These are phyloP conservation scores for Parascedosporium putredinis DNA, from an alignment of 2,329 filamentous ascomycete genomes.

Conservation along the genomic window DNA sequence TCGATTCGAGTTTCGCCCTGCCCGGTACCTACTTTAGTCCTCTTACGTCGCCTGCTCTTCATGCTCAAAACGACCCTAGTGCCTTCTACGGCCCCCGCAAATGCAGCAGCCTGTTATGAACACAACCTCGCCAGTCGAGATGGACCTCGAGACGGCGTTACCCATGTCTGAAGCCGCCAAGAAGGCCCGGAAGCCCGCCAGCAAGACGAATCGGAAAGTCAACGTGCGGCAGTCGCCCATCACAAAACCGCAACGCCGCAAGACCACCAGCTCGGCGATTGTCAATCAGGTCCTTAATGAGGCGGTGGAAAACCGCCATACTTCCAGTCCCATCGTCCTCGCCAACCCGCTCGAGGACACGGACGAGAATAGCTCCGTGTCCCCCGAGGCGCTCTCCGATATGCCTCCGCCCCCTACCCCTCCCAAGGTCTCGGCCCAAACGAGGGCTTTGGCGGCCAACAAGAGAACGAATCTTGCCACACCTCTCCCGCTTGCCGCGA, in stretches of 20 bases:
- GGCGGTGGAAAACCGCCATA: conserved; percentile 29
- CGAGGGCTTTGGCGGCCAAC: neutral
- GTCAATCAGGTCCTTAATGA: conserved; percentile 46
- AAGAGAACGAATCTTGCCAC: conserved; percentile 11
- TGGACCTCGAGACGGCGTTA: conserved; percentile 45
- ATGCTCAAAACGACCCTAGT: conserved; percentile 53
- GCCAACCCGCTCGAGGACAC: conserved; percentile 37
- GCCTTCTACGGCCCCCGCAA: conserved; percentile 30
- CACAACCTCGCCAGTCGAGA: conserved; percentile 46
- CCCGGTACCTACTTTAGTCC: conserved; percentile 73
- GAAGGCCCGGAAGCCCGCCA: conserved; percentile 41
- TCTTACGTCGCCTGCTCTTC: conserved; percentile 68
- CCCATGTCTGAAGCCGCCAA: conserved; percentile 35
- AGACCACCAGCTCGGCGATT: conserved; percentile 43
- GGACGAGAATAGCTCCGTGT: conserved; percentile 55
- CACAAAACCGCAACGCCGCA: conserved; percentile 53
- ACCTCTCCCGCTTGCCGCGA: conserved; percentile 5
- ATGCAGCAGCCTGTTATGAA: conserved; percentile 28
- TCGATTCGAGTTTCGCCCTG: conserved; percentile 48
- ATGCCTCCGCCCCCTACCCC: conserved; percentile 61
- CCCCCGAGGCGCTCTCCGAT: conserved; percentile 51
- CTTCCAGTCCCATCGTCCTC: conserved; percentile 12
- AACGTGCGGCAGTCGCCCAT: conserved; percentile 62
- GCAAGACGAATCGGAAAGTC: conserved; percentile 37
- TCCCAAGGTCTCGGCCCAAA: conserved; percentile 35